phyloP scores from a whole-genome alignment of 768 basidiomycete species.

The Tulasnella calospora region DNA sequence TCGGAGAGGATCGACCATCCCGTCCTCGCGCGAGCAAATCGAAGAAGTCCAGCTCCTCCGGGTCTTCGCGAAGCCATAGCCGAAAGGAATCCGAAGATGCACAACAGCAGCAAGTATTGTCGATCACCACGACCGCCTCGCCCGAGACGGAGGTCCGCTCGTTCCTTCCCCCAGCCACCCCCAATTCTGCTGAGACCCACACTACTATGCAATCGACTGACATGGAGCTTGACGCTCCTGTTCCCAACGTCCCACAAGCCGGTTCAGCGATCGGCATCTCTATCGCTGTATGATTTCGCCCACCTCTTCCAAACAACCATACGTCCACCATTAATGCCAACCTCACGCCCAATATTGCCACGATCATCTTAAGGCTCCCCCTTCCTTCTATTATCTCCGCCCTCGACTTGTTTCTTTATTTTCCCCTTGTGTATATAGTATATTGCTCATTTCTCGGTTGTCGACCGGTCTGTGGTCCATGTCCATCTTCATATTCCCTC shows the following conservation, averaged over 20 bases:
- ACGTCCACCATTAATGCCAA: neutral
- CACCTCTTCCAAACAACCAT: neutral
- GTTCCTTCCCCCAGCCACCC: neutral
- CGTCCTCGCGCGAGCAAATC: slow-evolving; percentile 12
- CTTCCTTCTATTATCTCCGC: neutral
- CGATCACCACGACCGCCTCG: neutral
- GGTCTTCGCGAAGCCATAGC: slow-evolving; percentile 1
- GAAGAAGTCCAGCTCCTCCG: slow-evolving; percentile 8
- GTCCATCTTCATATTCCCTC: neutral
- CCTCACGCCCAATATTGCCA: neutral
- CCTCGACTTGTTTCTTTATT: neutral
- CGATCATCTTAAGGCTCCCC: neutral
- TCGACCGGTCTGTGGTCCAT: neutral
- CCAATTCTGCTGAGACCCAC: neutral
- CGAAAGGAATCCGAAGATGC: slow-evolving; percentile 13
- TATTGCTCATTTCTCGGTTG: neutral
- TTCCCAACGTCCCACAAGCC: neutral
- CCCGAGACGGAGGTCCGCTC: neutral
- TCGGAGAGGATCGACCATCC: slow-evolving; percentile 16
- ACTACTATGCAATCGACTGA: neutral
- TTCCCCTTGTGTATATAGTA: neutral
- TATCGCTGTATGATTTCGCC: neutral
- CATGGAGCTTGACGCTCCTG: neutral
- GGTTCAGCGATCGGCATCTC: neutral
- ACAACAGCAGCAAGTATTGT: neutral